phyloP scores from a whole-genome alignment of 192 early-diverging fungal genomes.

The Coemansia sp. region DNA sequence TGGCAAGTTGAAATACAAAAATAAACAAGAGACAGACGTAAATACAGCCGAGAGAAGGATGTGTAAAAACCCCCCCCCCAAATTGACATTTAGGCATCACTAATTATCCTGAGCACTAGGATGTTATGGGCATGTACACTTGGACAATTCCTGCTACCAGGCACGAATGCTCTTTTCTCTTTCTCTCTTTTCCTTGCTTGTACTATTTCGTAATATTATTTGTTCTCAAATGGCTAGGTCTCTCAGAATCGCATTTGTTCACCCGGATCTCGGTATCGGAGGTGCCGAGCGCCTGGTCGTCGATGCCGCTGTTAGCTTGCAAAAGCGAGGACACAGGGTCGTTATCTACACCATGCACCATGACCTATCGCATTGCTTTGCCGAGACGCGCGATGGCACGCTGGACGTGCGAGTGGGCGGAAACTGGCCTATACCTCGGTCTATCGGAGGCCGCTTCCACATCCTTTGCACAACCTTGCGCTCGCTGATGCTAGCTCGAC shows the following conservation, averaged over 20 bases:
- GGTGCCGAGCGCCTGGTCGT: conserved; percentile 95
- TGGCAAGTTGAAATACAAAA: not conserved
- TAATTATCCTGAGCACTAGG: not conserved
- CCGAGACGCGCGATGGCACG: conserved; percentile 87
- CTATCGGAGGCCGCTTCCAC: conserved; percentile 68
- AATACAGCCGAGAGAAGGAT: not conserved
- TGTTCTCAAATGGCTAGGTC: conserved; percentile 9
- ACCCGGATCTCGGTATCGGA: conserved; percentile 94
- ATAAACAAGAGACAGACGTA: not conserved
- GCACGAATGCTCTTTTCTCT: not conserved
- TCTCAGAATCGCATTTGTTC: conserved; percentile 77
- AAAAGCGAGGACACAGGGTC: conserved; percentile 75
- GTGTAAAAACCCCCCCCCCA: no score
- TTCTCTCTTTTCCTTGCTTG: not conserved
- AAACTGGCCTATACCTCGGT: conserved; percentile 69
- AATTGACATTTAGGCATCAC: not conserved
- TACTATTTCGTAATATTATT: no score
- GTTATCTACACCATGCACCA: conserved; percentile 89
- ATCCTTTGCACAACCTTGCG: conserved; percentile 83
- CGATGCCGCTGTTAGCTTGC: conserved; percentile 82
- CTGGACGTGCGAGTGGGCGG: conserved; percentile 71
- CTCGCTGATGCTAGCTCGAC: conserved; percentile 63
- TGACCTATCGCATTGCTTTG: conserved; percentile 83
- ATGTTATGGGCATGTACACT: not conserved
- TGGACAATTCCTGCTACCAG: not conserved